Conservation (phyloP, 768 basidiomycete species). For the Macrolepiota dolichaula region DNA sequence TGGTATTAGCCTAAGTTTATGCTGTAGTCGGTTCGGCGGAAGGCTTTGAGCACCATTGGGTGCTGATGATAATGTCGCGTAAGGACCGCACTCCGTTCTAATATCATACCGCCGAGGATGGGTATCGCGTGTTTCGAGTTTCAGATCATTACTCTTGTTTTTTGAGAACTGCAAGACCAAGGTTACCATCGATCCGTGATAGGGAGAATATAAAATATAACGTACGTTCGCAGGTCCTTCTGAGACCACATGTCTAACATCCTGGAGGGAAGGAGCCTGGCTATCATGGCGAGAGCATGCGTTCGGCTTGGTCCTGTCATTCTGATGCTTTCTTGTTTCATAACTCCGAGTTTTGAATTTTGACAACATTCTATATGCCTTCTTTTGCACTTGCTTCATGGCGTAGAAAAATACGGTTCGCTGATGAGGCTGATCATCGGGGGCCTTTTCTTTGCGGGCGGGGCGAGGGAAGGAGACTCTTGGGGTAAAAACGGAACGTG, state of each 20-base stretch:
- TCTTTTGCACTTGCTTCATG: background rate
- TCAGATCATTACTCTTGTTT: too few relatives aligned
- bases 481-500: background rate
- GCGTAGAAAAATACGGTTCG: background rate
- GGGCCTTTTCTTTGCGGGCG: background rate
- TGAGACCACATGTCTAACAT: background rate
- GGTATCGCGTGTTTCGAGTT: too few relatives aligned
- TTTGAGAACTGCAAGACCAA: too few relatives aligned
- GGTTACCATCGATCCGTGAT: too few relatives aligned
- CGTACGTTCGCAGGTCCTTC: background rate
- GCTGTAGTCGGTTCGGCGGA: too few relatives aligned
- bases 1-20: too few relatives aligned
- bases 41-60: too few relatives aligned
- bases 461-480: background rate
- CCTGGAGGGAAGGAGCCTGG: background rate
- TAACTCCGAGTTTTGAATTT: background rate
- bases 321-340: background rate
- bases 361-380: background rate
- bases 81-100: too few relatives aligned
- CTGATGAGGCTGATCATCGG: background rate
- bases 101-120: too few relatives aligned
- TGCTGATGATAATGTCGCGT: too few relatives aligned
- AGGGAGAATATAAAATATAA: too few relatives aligned
- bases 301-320: background rate
- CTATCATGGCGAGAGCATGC: background rate